Base-by-base conservation (phyloP, 163 green algal species). In the Scenedesmus sp. region DNA sequence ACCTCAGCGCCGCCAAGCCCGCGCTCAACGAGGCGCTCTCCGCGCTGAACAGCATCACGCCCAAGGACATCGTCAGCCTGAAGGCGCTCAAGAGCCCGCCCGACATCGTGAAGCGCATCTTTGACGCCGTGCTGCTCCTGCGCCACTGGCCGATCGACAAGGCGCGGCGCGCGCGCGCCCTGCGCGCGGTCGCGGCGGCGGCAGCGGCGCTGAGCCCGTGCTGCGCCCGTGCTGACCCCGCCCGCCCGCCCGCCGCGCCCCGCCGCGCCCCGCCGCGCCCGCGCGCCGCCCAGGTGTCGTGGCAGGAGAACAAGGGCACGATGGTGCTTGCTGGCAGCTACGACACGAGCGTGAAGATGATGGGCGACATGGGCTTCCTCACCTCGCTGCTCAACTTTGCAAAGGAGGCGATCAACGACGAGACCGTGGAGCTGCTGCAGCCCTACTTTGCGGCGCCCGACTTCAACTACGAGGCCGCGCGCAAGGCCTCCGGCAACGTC, bases 81-180 rank as follows among this genome's bases (percentile, higher is more conserved):
- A 99, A 98, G 90, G 92, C 96, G 33, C 89, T 99, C 7, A 98
- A 97, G 84, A 98, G 96, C 78, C 95, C 95, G 44, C 95, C 95
- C 15, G 93, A 98, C 80, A 88, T 98, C 39, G 90, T 99, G 36
- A 98, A 97, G 88, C 91, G 95, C 63, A 98, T 99, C 81, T 98
- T 99, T 80, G 95, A 99, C 84, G 92, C 86, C 76, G 94, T 98
- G 80, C 87, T 99, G 48, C 79, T 99, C 45, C 86, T 98, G 65
- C 72, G 87, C 24, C 82, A 91, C 78, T 87, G 80, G 79, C 81
- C 76, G 17, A 78, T 92, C 54, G 82, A 84, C 56, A 83, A 88
- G 70, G 78, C 78, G 10, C 28, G 70, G 29, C 78, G 10, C 57
- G 58, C n/a, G n/a, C n/a, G n/a, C n/a, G n/a, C 42, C 45, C 75